Evolutionary conservation across 2,329 filamentous ascomycete species (phyloP).

Genomic region (Onygenales sp.): DNA sequence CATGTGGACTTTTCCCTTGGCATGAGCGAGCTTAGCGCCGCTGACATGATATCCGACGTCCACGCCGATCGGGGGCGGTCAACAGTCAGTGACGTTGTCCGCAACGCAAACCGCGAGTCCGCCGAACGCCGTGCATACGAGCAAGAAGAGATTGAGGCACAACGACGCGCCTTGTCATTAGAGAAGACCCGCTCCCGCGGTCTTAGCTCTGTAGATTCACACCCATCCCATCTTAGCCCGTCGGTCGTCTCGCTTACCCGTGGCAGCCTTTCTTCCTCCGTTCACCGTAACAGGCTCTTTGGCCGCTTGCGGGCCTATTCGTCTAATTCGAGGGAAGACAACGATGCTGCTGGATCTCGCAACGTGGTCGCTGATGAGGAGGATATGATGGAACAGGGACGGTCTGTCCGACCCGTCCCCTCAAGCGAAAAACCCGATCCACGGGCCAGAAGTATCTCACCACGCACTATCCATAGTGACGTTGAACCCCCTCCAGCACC

Average conservation of each 20-base stretch:
- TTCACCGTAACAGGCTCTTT: constrained; percentile 55
- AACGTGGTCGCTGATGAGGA: constrained; percentile 19
- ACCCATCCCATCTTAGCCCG: constrained; percentile 11
- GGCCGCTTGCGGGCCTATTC: constrained; percentile 32
- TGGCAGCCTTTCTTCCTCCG: constrained; percentile 25
- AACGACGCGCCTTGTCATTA: constrained; percentile 9
- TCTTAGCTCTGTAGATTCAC: constrained; percentile 15
- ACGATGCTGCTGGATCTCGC: neutral
- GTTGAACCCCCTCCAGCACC: too few species aligned
- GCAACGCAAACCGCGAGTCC: constrained; percentile 29
- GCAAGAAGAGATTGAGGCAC: constrained; percentile 20
- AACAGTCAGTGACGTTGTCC: constrained; percentile 33
- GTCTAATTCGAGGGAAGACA: constrained; percentile 3
- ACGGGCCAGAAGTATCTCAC: too few species aligned
- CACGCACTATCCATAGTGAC: too few species aligned
- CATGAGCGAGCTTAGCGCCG: constrained; percentile 49
- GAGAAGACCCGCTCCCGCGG: constrained; percentile 12
- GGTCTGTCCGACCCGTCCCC: too few species aligned
- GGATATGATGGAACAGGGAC: constrained; percentile 38
- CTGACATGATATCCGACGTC: constrained; percentile 55
- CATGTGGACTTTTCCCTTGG: constrained; percentile 64
- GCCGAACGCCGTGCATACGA: constrained; percentile 28
- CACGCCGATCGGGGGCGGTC: constrained; percentile 46
- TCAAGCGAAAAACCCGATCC: too few species aligned
- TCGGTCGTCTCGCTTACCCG: neutral